phyloP scores from a whole-genome alignment of 2,329 filamentous ascomycete species.

The Fusarium sp. region DNA sequence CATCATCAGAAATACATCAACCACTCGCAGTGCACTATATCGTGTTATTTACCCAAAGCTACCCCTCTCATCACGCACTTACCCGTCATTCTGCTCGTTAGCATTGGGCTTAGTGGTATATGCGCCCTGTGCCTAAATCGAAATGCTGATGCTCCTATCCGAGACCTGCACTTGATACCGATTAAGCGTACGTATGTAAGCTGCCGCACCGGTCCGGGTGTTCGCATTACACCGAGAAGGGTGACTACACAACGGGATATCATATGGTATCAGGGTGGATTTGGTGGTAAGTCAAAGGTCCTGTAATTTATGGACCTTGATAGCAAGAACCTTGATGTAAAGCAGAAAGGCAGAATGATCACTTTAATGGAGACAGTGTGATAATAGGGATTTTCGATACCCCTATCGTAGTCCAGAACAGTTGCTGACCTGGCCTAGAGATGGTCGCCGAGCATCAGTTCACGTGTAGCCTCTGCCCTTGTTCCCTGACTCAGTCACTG shows the following conservation, averaged over 20 bases:
- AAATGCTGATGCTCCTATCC: slow-evolving; percentile 15
- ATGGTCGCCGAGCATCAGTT: not conserved
- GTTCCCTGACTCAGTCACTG: not conserved
- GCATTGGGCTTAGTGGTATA: not conserved
- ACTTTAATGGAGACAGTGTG: not conserved
- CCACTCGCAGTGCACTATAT: not conserved
- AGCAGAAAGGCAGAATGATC: not conserved
- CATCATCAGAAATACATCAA: slow-evolving; percentile 12
- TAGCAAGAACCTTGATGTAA: slow-evolving; percentile 1
- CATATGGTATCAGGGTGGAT: slow-evolving; percentile 11
- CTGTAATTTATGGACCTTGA: not conserved
- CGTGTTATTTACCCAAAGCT: slow-evolving; percentile 2
- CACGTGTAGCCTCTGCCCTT: not conserved
- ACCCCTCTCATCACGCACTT: slow-evolving; percentile 14
- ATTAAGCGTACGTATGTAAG: slow-evolving; percentile 12
- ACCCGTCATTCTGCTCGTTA: slow-evolving; percentile 1
- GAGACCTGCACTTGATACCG: slow-evolving; percentile 31
- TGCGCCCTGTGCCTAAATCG: slow-evolving; percentile 4
- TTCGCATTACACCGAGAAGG: slow-evolving; percentile 18
- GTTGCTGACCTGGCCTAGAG: not conserved
- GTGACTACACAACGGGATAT: slow-evolving; percentile 6
- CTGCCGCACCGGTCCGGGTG: slow-evolving; percentile 8
- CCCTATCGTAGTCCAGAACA: not conserved
- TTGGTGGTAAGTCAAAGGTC: not conserved
- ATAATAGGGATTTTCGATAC: not conserved